Evolutionary conservation across 2,329 filamentous ascomycete species (phyloP), one percentile per base, ranked within the genome.

Genomic region (Scolecobasidium constrictum): DNA sequence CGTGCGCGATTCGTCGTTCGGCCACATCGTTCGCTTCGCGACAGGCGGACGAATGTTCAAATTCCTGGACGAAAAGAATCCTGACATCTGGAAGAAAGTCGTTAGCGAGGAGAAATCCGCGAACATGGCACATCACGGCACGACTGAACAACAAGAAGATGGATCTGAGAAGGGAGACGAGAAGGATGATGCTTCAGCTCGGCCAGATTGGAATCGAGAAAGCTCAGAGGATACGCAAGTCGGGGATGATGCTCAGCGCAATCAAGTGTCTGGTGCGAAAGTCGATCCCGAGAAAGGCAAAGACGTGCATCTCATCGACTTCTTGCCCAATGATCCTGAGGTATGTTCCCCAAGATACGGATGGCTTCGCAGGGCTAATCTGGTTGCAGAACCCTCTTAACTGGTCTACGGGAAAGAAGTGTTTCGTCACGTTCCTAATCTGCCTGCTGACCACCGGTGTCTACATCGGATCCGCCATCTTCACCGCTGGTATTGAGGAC

Each of bases 201-300:
- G 28, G 4, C 18, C 19, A 7, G 17, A 34, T 21, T 18, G 26
- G 19, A 7, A 40, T 11, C 16, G 22, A 41, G n/a, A 23, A 7
- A 33, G 19, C 13, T 18, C 38, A 13, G 47, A 52, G 12, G 40
- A 20, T 3, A 51, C 45, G 7, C 49, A 44, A 43, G 55, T 44
- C 34, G 47, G 40, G 2, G 46, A 54, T 3, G 51, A 51, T 1
- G 49, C 48, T 13, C 51, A 56, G 36, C 19, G 40, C 15, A 48
- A 59, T 43, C 66, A 53, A 21, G 54, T 72, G n/a, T 34, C 23
- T 13, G 40, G 40, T 37, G 34, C 36, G 13, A 37, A 42, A 15
- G 34, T 42, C 12, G 70, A 75, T 51, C 59, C 64, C 1, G 72
- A 75, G 49, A 75, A 73, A 48, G 70, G 71, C 1, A 61, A 56